Base-by-base conservation (phyloP, 1,284 basidiomycete species). In the Heterobasidion irregulare region DNA sequence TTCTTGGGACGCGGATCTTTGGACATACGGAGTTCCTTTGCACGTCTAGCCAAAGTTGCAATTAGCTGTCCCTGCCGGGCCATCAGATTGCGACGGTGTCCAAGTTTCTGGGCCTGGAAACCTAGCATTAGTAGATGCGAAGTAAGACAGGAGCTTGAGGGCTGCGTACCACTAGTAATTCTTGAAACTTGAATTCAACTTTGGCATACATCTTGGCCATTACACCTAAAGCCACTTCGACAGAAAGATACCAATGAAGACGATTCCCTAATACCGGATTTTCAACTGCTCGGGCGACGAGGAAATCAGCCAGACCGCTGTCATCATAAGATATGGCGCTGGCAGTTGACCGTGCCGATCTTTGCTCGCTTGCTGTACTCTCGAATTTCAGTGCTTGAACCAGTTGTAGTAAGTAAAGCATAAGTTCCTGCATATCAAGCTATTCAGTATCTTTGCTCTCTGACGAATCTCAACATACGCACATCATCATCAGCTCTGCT, bases 331-430 rank as follows among this genome's bases (percentile, higher is more conserved):
- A 89, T 56, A 87, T 82, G 0, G 83, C 86, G 56, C 76, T 87
- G 15, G 82, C 77, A n/a, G 79, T 75, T 13, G 85, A 79, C 58
- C 86, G 73, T 49, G 83, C 77, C 7, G 81, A 84, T 53, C 80
- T 75, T 62, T 87, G 82, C 57, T 90, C 86, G 53, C 79, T 84
- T 2, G 84, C 86, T 1, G 82, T 75, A 61, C 80, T 89, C 66
- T 98, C 94, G 60, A 98, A 98, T 67, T 97, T 98, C 62, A 99
- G 83, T 0, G 96, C 94, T 72, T 99, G 97, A 0, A 99, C 96
- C 2, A 99, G 82, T 71, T 99, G 97, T 6, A 99, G 73, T 1
- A 99, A 78, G 68, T 99, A 99, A 0, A 98, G 69, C 53, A 93
- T 76, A 4, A 99, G 78, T 68, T 99, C 96, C 90, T 96, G 26